Evolutionary conservation across 2,329 filamentous ascomycete genomes (phyloP).

Genomic region (Fusarium lyarnte): DNA sequence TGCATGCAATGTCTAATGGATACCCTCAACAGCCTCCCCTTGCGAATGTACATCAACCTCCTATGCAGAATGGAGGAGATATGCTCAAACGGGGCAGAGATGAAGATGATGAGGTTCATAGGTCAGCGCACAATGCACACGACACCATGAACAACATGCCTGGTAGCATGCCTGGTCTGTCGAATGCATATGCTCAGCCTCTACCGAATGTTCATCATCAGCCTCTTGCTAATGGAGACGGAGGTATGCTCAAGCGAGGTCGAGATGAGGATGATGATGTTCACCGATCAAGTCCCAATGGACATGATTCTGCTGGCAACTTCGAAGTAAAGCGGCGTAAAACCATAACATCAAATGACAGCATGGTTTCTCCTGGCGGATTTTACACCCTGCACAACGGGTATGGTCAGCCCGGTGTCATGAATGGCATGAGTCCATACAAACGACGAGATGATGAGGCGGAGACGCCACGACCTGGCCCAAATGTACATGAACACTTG

Average conservation of each 20-base stretch:
- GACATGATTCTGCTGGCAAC: conserved; percentile 51
- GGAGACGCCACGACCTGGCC: conserved; percentile 67
- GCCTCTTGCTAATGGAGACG: conserved; percentile 66
- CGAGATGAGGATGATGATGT: conserved; percentile 64
- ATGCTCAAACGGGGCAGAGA: conserved; percentile 60
- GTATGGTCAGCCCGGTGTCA: conserved; percentile 46
- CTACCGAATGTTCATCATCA: conserved; percentile 46
- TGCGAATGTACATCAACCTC: conserved; percentile 20
- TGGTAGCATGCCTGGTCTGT: conserved; percentile 64
- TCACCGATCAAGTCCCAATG: conserved; percentile 54
- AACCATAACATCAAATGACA: conserved; percentile 61
- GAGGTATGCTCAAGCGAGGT: conserved; percentile 56
- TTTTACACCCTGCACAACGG: conserved; percentile 21
- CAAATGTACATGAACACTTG: conserved; percentile 52
- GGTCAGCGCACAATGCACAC: conserved; percentile 75
- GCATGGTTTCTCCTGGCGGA: conserved; percentile 13
- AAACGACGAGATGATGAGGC: conserved; percentile 70
- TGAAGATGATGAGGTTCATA: conserved; percentile 70
- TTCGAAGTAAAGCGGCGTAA: conserved; percentile 81
- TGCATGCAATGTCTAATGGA: conserved; percentile 66
- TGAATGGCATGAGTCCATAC: conserved; percentile 67
- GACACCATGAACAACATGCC: conserved; percentile 70
- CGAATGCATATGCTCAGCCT: conserved; percentile 71
- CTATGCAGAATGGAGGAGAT: conserved; percentile 69
- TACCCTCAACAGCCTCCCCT: conserved; percentile 69